phyloP scores from a whole-genome alignment of 164 flowering plant species.

The Stephania cephalantha region DNA sequence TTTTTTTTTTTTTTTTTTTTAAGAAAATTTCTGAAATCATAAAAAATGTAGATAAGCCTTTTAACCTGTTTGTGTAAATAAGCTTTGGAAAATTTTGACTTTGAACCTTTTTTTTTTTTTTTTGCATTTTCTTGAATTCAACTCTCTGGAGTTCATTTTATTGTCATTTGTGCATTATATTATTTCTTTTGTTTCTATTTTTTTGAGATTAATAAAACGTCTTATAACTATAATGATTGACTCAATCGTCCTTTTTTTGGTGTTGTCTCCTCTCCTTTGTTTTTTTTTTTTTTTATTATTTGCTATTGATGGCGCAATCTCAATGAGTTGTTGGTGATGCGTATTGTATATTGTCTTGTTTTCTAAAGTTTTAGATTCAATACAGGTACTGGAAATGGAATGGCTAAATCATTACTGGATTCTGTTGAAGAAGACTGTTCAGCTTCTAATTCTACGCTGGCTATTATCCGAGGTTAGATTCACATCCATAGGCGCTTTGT shows the following conservation, averaged over 20 bases:
- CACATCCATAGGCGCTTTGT: not conserved
- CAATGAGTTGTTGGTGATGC: not conserved
- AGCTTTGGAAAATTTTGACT: not conserved
- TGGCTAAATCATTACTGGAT: conserved; percentile 87
- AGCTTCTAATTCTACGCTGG: conserved; percentile 52
- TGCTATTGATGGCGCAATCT: not conserved
- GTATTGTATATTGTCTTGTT: not conserved
- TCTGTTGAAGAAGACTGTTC: conserved; percentile 64
- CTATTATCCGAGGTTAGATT: conserved; percentile 70
- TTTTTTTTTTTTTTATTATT: not conserved
- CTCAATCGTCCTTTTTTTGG: not conserved
- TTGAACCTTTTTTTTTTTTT: not conserved
- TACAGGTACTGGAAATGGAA: conserved; percentile 95
- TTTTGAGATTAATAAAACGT: too few relatives aligned
- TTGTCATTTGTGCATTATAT: not conserved
- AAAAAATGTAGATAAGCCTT: not conserved
- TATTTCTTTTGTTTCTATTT: too few relatives aligned
- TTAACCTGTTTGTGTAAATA: not conserved
- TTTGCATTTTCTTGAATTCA: not conserved
- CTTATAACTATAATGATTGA: not conserved
- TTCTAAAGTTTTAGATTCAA: conserved; percentile 2
- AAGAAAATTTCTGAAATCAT: too few relatives aligned
- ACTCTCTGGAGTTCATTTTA: not conserved
- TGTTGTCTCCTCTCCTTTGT: not conserved
- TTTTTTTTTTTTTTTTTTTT: not conserved